Conservation (phyloP, 768 basidiomycete species). For the Mycena olivaceomarginata region DNA sequence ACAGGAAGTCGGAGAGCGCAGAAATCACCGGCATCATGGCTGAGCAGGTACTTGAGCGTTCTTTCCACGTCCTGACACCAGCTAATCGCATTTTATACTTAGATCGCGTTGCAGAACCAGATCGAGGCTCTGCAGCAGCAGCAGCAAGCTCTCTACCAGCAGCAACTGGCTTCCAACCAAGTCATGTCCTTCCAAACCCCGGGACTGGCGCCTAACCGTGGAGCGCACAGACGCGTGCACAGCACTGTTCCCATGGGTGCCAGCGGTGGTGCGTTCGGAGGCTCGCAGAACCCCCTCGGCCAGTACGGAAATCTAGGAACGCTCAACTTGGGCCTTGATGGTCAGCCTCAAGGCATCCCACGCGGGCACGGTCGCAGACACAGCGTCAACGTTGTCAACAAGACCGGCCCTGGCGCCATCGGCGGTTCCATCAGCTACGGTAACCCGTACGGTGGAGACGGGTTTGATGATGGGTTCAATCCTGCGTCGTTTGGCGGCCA, state of each 20-base stretch:
- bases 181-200: constrained; percentile 88
- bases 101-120: constrained; percentile 94
- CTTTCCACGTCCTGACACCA: constrained; percentile 14
- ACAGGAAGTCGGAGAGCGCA: constrained; percentile 78
- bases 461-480: constrained; percentile 89
- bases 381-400: constrained; percentile 94
- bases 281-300: constrained; percentile 76
- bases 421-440: constrained; percentile 70
- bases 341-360: constrained; percentile 79
- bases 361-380: constrained; percentile 93
- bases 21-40: constrained; percentile 96
- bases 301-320: constrained; percentile 76
- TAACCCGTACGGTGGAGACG: constrained; percentile 71
- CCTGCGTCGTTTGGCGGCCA: constrained; percentile 77
- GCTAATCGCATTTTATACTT: constrained; percentile 64
- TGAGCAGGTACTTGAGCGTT: constrained; percentile 83
- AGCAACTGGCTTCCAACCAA: constrained; percentile 92
- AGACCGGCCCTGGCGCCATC: constrained; percentile 69
- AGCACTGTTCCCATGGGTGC: constrained; percentile 84
- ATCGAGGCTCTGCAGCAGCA: constrained; percentile 94
- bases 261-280: constrained; percentile 62
- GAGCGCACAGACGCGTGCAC: constrained; percentile 87
- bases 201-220: constrained; percentile 80
- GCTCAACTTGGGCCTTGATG: constrained; percentile 77
- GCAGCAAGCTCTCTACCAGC: constrained; percentile 92